Percentiles rank a stretch among this genome's conserved stretches.
These are phyloP conservation scores for Gloeopeniophorella convolvens DNA, from an alignment of 768 basidiomycete species.

Conservation along the genomic window DNA sequence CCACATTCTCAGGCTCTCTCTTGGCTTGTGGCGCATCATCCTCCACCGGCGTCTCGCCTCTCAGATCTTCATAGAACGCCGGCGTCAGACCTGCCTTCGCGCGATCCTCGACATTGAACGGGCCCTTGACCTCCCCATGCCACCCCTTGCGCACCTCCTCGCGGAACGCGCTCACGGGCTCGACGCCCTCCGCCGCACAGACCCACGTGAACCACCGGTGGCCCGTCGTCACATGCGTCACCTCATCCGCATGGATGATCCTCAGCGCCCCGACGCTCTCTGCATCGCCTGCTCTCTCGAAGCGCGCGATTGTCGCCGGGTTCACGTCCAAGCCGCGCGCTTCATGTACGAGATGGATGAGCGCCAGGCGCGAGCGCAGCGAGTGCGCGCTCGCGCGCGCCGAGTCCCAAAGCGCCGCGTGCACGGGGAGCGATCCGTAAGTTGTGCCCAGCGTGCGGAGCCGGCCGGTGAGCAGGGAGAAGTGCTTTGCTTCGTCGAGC, in stretches of 20 bases:
- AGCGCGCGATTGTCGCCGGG: conserved; percentile 69
- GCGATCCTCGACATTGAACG: conserved; percentile 73
- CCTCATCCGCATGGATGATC: conserved; percentile 75
- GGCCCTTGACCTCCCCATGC: conserved; percentile 68
- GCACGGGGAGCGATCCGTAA: conserved; percentile 66
- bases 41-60: conserved; percentile 44
- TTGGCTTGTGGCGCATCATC: background rate
- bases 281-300: conserved; percentile 55
- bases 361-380: conserved; percentile 65
- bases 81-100: conserved; percentile 65
- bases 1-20: background rate
- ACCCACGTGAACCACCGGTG: conserved; percentile 82
- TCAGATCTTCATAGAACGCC: conserved; percentile 67
- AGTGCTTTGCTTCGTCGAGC: conserved; percentile 82
- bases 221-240: conserved; percentile 73
- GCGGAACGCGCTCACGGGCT: conserved; percentile 62
- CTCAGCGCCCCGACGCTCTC: conserved; percentile 66
- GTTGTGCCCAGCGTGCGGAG: conserved; percentile 55
- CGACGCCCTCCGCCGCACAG: conserved; percentile 46
- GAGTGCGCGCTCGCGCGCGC: conserved; percentile 62
- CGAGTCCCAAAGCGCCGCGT: conserved; percentile 76
- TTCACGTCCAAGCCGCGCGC: conserved; percentile 82
- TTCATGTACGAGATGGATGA: conserved; percentile 84
- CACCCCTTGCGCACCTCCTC: conserved; percentile 65
- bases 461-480: conserved; percentile 59